Percentiles rank a stretch among this genome's conserved stretches.
Conservation (phyloP, 148 eudicot genomes). For the Vaccinium corymbosum region DNA sequence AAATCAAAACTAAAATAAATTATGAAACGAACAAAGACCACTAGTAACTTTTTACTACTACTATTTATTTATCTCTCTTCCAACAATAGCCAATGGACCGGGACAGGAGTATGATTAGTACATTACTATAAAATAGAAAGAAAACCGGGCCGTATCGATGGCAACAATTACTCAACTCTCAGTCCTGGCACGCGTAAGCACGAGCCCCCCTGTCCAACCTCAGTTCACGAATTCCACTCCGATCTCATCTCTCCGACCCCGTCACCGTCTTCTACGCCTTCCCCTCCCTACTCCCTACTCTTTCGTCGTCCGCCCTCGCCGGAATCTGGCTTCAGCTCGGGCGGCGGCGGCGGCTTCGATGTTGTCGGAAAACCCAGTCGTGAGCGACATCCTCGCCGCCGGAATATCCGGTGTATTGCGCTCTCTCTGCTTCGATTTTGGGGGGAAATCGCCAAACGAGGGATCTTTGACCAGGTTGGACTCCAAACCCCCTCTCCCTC, state of each 20-base stretch:
- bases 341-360: constrained; percentile 15
- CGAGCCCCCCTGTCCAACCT: not conserved
- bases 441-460: constrained; percentile 50
- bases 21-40: too few relatives aligned
- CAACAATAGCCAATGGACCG: too few relatives aligned
- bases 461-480: constrained; percentile 50
- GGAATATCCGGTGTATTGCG: constrained; percentile 41
- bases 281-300: not conserved
- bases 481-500: not conserved
- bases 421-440: constrained; percentile 44
- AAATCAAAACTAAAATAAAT: too few relatives aligned
- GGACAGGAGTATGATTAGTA: too few relatives aligned
- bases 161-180: not conserved
- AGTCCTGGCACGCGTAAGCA: not conserved
- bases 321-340: constrained; percentile 8
- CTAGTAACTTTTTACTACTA: too few relatives aligned
- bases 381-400: constrained; percentile 43
- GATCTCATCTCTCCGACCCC: not conserved
- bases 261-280: not conserved
- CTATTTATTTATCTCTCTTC: too few relatives aligned
- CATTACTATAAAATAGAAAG: too few relatives aligned
- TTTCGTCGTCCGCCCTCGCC: constrained; percentile 1
- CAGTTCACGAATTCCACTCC: not conserved
- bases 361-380: constrained; percentile 34
- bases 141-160: not conserved